phyloP scores from a whole-genome alignment of 768 basidiomycete genomes.

The Cystobasidium onofrii region DNA sequence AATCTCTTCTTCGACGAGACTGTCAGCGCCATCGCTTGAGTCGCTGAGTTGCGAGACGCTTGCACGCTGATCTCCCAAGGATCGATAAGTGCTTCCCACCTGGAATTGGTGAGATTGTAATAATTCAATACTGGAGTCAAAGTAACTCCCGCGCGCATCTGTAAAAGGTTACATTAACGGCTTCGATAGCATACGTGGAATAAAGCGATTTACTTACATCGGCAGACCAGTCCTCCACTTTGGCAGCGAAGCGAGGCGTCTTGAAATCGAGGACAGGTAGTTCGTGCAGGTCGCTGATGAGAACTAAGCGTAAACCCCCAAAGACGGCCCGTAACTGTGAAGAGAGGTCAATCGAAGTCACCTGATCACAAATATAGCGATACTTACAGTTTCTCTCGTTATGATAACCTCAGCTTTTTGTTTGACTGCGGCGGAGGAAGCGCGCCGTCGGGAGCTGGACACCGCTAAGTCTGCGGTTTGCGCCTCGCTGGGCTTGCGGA shows the following conservation, averaged over 20 bases:
- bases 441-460: not conserved
- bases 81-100: slow-evolving; percentile 96
- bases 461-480: not conserved
- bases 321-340: slow-evolving; percentile 69
- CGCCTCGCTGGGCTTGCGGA: not conserved
- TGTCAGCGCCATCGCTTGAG: slow-evolving; percentile 54
- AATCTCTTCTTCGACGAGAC: slow-evolving; percentile 71
- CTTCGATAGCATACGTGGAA: not conserved
- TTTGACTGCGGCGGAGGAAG: not conserved
- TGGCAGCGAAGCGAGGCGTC: slow-evolving; percentile 71
- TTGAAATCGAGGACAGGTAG: slow-evolving; percentile 85
- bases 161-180: not conserved
- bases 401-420: slow-evolving; percentile 51
- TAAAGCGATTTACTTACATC: slow-evolving; percentile 53
- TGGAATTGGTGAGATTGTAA: slow-evolving; percentile 94
- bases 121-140: slow-evolving; percentile 78
- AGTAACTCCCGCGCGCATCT: slow-evolving; percentile 78
- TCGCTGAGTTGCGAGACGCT: slow-evolving; percentile 34
- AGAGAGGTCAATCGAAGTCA: not conserved
- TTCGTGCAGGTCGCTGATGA: slow-evolving; percentile 91
- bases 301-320: slow-evolving; percentile 82
- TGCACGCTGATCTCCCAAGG: slow-evolving; percentile 81
- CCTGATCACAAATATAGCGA: not conserved
- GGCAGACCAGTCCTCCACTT: slow-evolving; percentile 87
- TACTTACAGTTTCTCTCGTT: slow-evolving; percentile 60